Conservation (phyloP, 2,329 filamentous ascomycete genomes). For the Fusarium torreyae region DNA sequence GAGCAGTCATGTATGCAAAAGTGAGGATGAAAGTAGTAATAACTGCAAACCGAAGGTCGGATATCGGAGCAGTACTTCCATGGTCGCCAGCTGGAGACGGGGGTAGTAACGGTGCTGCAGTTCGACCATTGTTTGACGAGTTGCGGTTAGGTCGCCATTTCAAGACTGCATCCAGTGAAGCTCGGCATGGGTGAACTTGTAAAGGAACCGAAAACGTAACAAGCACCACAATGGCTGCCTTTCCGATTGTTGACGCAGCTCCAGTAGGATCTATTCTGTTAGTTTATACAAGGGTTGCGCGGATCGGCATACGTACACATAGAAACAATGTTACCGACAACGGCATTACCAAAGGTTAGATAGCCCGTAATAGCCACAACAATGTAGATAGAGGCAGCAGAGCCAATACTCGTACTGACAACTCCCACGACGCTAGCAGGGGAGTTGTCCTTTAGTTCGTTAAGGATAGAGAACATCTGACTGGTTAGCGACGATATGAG, state of each 20-base stretch:
- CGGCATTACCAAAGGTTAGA: constrained; percentile 91
- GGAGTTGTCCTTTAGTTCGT: constrained; percentile 90
- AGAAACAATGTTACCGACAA: constrained; percentile 92
- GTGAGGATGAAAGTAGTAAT: constrained; percentile 91
- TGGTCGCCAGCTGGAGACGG: constrained; percentile 62
- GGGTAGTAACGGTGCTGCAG: constrained; percentile 61
- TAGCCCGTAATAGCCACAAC: constrained; percentile 96
- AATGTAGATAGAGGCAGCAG: constrained; percentile 88
- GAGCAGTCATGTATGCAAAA: constrained; percentile 86
- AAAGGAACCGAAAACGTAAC: constrained; percentile 97
- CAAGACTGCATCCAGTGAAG: constrained; percentile 93
- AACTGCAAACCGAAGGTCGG: constrained; percentile 88
- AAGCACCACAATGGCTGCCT: constrained; percentile 93
- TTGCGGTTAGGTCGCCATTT: constrained; percentile 83
- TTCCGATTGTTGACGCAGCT: constrained; percentile 89
- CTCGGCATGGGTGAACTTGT: constrained; percentile 95
- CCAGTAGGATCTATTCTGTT: constrained; percentile 57
- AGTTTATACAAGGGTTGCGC: constrained; percentile 20
- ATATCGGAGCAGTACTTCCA: constrained; percentile 75
- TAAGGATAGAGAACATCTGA: constrained; percentile 98
- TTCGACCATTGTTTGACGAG: constrained; percentile 56
- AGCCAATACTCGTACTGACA: constrained; percentile 86
- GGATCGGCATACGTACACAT: constrained; percentile 77
- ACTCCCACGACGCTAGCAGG: constrained; percentile 82
- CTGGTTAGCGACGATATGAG: constrained; percentile 8